Conservation (phyloP, 2,329 filamentous ascomycete species). For the Ceratocystis variospora region DNA sequence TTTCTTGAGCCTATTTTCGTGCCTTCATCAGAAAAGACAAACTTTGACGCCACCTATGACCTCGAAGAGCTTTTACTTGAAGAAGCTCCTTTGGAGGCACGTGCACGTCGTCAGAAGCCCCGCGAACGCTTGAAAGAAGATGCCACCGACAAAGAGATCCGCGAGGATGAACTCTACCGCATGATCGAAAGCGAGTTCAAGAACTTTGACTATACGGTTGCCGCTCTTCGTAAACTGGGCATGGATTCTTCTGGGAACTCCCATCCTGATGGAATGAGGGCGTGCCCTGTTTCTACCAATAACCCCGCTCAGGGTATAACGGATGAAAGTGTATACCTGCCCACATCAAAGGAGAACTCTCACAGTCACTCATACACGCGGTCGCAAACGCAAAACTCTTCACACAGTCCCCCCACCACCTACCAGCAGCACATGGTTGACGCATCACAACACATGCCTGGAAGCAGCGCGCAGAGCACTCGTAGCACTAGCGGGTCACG, state of each 20-base stretch:
- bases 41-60: constrained; percentile 97
- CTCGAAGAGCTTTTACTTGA: constrained; percentile 85
- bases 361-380: constrained; percentile 20
- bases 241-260: constrained; percentile 10
- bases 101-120: constrained; percentile 85
- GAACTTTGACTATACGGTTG: constrained; percentile 85
- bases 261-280: neutral
- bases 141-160: constrained; percentile 85
- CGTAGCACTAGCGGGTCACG: constrained; percentile 16
- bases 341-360: constrained; percentile 22
- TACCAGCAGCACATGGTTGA: constrained; percentile 8
- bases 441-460: constrained; percentile 10
- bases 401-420: neutral
- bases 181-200: constrained; percentile 91
- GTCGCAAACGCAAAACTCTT: neutral
- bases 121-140: constrained; percentile 84
- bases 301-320: constrained; percentile 24
- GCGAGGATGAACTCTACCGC: constrained; percentile 83
- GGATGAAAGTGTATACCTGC: constrained; percentile 34
- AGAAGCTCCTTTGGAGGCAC: constrained; percentile 84
- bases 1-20: constrained; percentile 82
- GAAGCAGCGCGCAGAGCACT: constrained; percentile 15
- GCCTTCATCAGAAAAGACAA: constrained; percentile 93
- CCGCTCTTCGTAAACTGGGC: constrained; percentile 36
- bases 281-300: neutral